phyloP scores from a whole-genome alignment of 768 basidiomycete genomes.

The Dendrothele bispora region DNA sequence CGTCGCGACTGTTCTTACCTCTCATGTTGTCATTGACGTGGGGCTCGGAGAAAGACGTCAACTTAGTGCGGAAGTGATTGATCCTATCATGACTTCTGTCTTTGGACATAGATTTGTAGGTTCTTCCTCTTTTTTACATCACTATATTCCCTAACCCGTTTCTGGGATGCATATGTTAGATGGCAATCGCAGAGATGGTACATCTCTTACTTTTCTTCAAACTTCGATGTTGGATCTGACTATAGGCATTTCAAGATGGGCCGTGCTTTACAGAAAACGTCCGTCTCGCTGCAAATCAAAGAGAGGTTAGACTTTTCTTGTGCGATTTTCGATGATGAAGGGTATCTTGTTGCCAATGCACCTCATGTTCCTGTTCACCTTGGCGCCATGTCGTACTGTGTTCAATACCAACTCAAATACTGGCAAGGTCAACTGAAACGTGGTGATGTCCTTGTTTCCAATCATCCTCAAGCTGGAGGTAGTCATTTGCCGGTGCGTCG shows the following conservation, averaged over 20 bases:
- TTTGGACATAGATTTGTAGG: conserved; percentile 2
- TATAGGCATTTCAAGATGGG: conserved; percentile 30
- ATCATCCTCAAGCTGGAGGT: conserved; percentile 30
- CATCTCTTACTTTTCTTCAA: conserved; percentile 33
- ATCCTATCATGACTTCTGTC: not conserved
- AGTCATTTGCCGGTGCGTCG: conserved; percentile 40
- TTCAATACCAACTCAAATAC: conserved; percentile 20
- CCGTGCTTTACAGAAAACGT: not conserved
- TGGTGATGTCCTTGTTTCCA: conserved; percentile 12
- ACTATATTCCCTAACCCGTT: conserved; percentile 20
- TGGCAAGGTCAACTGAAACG: not conserved
- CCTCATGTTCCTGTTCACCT: conserved; percentile 16
- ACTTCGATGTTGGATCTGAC: conserved; percentile 38
- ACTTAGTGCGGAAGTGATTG: too few relatives aligned
- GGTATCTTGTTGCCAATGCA: conserved; percentile 43
- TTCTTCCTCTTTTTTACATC: too few relatives aligned
- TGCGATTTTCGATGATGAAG: conserved; percentile 41
- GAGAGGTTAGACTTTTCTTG: conserved; percentile 40
- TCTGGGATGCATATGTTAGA: conserved; percentile 26
- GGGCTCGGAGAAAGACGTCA: too few relatives aligned
- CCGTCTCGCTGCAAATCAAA: conserved; percentile 6
- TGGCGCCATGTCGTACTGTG: conserved; percentile 20
- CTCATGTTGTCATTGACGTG: too few relatives aligned
- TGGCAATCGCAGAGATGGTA: conserved; percentile 43
- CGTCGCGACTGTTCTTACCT: not conserved